These are phyloP conservation scores for Tricholoma terreum DNA, from an alignment of 768 basidiomycete genomes.

Conservation along the genomic window DNA sequence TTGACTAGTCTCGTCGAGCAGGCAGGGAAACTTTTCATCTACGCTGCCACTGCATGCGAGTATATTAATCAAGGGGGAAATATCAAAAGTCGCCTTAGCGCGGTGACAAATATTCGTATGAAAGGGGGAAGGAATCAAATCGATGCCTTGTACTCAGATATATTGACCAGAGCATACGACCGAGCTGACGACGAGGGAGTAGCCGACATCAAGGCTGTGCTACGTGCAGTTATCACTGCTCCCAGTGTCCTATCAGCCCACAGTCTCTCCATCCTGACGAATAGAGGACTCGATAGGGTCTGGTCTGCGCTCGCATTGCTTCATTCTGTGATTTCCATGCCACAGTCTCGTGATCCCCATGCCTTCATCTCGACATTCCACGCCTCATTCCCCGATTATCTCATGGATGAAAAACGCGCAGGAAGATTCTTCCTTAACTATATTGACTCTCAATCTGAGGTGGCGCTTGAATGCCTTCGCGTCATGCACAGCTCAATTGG, in stretches of 20 bases:
- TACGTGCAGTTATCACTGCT: neutral
- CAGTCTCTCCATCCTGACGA: neutral
- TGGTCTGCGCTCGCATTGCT: neutral
- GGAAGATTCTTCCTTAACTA: slow-evolving; percentile 3
- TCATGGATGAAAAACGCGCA: slow-evolving; percentile 1
- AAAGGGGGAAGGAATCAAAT: neutral
- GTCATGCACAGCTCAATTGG: neutral
- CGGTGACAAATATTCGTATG: neutral
- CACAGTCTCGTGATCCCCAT: neutral
- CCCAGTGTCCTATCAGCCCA: neutral
- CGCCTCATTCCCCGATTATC: slow-evolving; percentile 12
- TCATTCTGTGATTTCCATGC: neutral
- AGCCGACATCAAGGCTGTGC: neutral
- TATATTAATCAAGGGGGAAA: neutral
- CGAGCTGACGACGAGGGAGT: neutral
- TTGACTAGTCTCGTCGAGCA: neutral
- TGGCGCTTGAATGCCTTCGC: slow-evolving; percentile 3
- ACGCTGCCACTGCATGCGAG: neutral
- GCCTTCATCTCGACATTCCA: slow-evolving; percentile 2
- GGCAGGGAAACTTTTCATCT: slow-evolving; percentile 1
- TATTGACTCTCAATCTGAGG: neutral
- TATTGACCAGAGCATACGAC: neutral
- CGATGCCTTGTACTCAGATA: neutral
- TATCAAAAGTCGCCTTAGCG: neutral
- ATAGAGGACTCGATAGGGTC: neutral